Conservation (phyloP, 2,329 filamentous ascomycete species). For the Ophiocordyceps camponoti-rufipedis region DNA sequence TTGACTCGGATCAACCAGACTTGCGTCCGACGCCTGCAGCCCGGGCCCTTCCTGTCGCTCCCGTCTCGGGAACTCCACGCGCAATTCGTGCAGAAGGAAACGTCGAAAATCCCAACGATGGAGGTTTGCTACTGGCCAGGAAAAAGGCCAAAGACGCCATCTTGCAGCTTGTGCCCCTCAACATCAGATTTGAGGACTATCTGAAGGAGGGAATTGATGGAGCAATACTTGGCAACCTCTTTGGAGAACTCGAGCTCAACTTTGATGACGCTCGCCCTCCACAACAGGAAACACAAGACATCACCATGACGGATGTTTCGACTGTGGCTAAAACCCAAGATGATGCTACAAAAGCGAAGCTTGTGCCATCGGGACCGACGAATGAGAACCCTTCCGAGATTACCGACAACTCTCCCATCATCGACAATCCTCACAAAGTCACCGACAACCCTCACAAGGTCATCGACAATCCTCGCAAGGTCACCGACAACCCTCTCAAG, state of each 20-base stretch:
- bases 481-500: too few species aligned
- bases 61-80: not conserved
- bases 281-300: not conserved
- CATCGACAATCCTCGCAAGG: not conserved
- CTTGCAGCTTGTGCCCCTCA: conserved; percentile 42
- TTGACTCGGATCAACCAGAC: not conserved
- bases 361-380: not conserved
- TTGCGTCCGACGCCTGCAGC: not conserved
- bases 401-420: too few species aligned
- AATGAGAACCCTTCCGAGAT: not conserved
- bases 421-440: too few species aligned
- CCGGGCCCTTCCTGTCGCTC: not conserved
- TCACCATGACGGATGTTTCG: not conserved
- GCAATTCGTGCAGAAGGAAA: not conserved
- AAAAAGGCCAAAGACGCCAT: conserved; percentile 50
- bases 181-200: conserved; percentile 57
- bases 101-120: not conserved
- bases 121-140: conserved; percentile 17
- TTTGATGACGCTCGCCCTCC: conserved; percentile 6
- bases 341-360: not conserved
- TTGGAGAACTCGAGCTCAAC: conserved; percentile 47
- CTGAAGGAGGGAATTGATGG: conserved; percentile 55
- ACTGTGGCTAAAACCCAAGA: not conserved
- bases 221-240: conserved; percentile 42
- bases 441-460: too few species aligned